These are phyloP conservation scores for Clitoria ternatea DNA, from an alignment of 306 rosid species.

Conservation along the genomic window DNA sequence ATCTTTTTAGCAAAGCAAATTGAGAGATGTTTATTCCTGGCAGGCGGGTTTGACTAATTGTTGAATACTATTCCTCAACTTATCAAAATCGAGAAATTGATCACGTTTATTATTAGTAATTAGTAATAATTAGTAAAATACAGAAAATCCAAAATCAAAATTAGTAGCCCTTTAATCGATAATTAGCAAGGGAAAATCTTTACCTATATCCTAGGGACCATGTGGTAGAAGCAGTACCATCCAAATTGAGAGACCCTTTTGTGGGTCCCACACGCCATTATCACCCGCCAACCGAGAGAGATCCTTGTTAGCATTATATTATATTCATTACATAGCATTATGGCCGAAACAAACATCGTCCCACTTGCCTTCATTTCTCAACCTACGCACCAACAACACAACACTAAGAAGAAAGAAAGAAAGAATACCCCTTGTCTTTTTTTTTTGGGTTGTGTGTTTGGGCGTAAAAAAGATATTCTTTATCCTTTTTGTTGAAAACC, in stretches of 20 bases:
- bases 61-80: not conserved
- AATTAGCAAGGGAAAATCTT: not conserved
- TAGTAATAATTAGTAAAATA: not conserved
- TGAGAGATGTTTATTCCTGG: constrained; percentile 3
- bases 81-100: not conserved
- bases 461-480: not conserved
- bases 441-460: too few relatives aligned
- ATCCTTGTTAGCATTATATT: not conserved
- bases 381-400: constrained; percentile 21
- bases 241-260: not conserved
- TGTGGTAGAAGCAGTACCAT: constrained; percentile 38
- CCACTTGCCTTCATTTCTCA: constrained; percentile 22
- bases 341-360: constrained; percentile 11
- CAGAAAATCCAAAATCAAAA: constrained; percentile 5
- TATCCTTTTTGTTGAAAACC: constrained; percentile 22
- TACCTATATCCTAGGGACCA: constrained; percentile 24
- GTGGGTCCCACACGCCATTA: constrained; percentile 46
- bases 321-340: not conserved
- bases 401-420: not conserved
- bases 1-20: not conserved
- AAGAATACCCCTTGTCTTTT: not conserved
- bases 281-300: constrained; percentile 37
- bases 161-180: constrained; percentile 4
- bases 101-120: constrained; percentile 2
- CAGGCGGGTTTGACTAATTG: not conserved